Evolutionary conservation across 2,329 filamentous ascomycete genomes (phyloP), one percentile per base, ranked within the genome.

Genomic region (Xylariales sp.): DNA sequence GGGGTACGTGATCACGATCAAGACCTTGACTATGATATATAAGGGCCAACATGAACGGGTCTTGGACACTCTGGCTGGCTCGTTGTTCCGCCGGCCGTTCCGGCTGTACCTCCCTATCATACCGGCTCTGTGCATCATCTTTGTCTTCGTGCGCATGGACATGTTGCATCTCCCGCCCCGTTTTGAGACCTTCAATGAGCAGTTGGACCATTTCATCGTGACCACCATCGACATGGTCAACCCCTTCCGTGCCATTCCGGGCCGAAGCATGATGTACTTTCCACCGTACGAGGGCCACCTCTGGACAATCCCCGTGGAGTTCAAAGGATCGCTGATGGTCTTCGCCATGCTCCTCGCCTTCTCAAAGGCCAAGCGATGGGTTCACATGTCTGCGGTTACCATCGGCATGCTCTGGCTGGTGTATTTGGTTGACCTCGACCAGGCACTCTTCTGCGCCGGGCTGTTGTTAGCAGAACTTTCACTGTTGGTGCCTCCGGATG

Each of bases 1-100:
- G 2, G 60, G 61, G 6, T 62, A 57, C 40, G 59, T 56, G 4
- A 48, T 64, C 25, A 54, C 55, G 15, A 48, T 54, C 30, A 53
- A 53, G 24, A 46, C 61, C 2, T 34, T 62, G 17, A 52, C 48
- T 12, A 32, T 50, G 17, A 46, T 52, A 27, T 40, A 45, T 18
- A 31, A 44, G 18, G 19, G 31, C 15, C 34, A 47, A 18, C 29
- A 40, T 12, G 41, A 43, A 5, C 40, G 39, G 1, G 37, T 47
- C 5, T 37, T 51, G 11, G 40, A 40, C 6, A 41, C 47, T 3
- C 43, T 53, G n/a, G 43, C 45, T 7, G 43, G 41, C 1, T 49
- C 48, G 6, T 45, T 51, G 7, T 54, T 55, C 16, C 54, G 58
- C 33, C 48, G 57, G 2, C 42, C 50, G 6, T 50, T 60, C 20